A percentile compares a stretch with the other conserved stretches of the same genome.
These are phyloP conservation scores for Pholiota conissans DNA, from an alignment of 768 basidiomycete species.

Conservation along the genomic window DNA sequence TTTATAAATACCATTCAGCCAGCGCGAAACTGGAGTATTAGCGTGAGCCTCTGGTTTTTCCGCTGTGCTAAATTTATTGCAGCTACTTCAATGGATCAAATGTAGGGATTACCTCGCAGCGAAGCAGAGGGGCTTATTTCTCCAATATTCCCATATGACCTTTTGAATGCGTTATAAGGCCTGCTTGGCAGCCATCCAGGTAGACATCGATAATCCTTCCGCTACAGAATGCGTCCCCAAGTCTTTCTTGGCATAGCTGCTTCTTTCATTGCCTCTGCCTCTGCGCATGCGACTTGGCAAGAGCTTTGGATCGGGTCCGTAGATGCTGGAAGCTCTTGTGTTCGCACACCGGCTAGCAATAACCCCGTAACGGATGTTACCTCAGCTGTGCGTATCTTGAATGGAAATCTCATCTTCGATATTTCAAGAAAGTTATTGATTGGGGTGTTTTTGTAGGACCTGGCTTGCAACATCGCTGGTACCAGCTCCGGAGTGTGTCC, in stretches of 20 bases:
- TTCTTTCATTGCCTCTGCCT: slow-evolving; percentile 38
- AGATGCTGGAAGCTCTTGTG: slow-evolving; percentile 47
- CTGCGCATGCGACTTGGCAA: slow-evolving; percentile 56
- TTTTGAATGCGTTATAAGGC: slow-evolving; percentile 1
- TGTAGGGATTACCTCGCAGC: slow-evolving; percentile 5
- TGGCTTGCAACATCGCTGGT: slow-evolving; percentile 7
- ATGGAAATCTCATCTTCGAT: neutral
- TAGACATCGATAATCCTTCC: neutral
- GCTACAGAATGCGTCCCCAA: slow-evolving; percentile 3
- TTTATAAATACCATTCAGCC: neutral
- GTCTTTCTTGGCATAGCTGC: slow-evolving; percentile 19
- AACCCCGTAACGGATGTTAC: slow-evolving; percentile 43
- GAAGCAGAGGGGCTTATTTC: slow-evolving; percentile 7
- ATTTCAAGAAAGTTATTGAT: neutral
- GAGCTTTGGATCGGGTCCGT: slow-evolving; percentile 52
- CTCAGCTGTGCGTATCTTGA: slow-evolving; percentile 14
- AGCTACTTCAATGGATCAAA: neutral
- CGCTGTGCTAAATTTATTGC: slow-evolving; percentile 3
- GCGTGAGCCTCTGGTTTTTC: neutral
- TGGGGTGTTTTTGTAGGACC: neutral
- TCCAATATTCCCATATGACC: slow-evolving; percentile 1
- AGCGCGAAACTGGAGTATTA: neutral
- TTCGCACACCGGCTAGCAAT: slow-evolving; percentile 45
- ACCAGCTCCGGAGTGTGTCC: neutral
- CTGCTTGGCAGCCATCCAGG: neutral